Percentiles rank a stretch among this genome's conserved stretches.
Conservation (phyloP, 495 filamentous ascomycete genomes). For the Rhypophila decipiens region DNA sequence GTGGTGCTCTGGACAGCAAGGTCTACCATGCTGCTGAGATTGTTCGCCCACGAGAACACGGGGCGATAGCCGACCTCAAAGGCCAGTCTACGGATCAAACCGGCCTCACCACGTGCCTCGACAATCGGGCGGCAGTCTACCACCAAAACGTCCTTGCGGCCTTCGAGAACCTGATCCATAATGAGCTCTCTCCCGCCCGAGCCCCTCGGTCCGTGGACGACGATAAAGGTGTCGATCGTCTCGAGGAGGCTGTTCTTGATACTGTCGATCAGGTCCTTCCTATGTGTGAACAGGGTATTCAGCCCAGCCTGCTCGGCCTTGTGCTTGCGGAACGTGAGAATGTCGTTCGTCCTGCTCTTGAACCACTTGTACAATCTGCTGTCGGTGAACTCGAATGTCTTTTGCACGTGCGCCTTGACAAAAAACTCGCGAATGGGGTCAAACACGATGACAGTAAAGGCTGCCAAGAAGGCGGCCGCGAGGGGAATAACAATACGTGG, state of each 20-base stretch:
- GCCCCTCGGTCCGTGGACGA: constrained; percentile 86
- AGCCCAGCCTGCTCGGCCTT: constrained; percentile 62
- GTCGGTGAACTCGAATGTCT: constrained; percentile 64
- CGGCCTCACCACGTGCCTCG: constrained; percentile 85
- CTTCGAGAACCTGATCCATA: constrained; percentile 72
- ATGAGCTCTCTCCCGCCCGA: constrained; percentile 88
- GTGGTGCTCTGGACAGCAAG: constrained; percentile 90
- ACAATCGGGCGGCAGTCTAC: constrained; percentile 93
- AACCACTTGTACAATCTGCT: constrained; percentile 72
- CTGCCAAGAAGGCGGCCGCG: constrained; percentile 69
- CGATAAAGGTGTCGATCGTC: constrained; percentile 84
- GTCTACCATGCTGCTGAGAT: constrained; percentile 82
- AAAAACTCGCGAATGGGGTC: constrained; percentile 91
- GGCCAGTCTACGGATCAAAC: constrained; percentile 77
- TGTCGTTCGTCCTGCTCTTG: constrained; percentile 67
- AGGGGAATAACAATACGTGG: constrained; percentile 82
- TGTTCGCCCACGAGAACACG: constrained; percentile 95
- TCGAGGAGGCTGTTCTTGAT: constrained; percentile 84
- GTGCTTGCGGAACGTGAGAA: constrained; percentile 45
- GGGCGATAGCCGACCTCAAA: constrained; percentile 84
- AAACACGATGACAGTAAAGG: constrained; percentile 85
- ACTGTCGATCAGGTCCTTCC: constrained; percentile 70
- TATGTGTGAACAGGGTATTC: constrained; percentile 80
- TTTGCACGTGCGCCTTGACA: constrained; percentile 74
- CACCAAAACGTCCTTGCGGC: constrained; percentile 70